These are phyloP conservation scores for Trichocladium uniseriatum DNA, from an alignment of 495 filamentous ascomycete species.

Conservation along the genomic window DNA sequence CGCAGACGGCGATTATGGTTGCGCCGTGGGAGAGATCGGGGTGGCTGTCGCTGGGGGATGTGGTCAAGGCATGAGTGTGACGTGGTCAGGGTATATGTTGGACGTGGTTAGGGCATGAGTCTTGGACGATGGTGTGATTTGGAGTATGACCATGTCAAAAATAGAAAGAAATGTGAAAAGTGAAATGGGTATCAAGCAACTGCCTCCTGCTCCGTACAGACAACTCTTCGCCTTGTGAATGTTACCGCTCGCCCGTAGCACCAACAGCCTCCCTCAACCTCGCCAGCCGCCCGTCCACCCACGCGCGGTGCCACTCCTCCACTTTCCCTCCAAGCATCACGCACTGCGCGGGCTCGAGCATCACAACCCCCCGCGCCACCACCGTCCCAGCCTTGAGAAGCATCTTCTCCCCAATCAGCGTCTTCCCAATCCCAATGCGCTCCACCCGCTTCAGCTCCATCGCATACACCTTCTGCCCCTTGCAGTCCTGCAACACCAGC, in stretches of 20 bases:
- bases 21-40: conserved; percentile 66
- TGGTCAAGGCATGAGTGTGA: conserved; percentile 10
- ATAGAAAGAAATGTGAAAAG: too few species aligned
- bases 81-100: not conserved
- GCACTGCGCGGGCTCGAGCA: conserved; percentile 58
- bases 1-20: conserved; percentile 66
- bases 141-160: too few species aligned
- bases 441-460: conserved; percentile 63
- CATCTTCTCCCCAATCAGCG: conserved; percentile 74
- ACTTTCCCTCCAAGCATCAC: conserved; percentile 78
- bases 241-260: not conserved
- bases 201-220: not conserved
- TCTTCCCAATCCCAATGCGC: conserved; percentile 51
- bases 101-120: too few species aligned
- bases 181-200: too few species aligned
- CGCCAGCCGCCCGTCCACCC: conserved; percentile 64
- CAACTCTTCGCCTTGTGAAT: too few species aligned
- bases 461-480: conserved; percentile 57
- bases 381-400: conserved; percentile 51
- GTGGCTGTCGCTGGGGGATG: conserved; percentile 45
- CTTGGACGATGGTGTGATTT: too few species aligned
- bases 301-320: conserved; percentile 65
- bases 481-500: conserved; percentile 71
- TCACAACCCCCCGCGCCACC: conserved; percentile 66
- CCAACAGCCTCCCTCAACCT: conserved; percentile 53